Conservation (phyloP, 2,329 filamentous ascomycete species). For the Fusarium annulatum region DNA sequence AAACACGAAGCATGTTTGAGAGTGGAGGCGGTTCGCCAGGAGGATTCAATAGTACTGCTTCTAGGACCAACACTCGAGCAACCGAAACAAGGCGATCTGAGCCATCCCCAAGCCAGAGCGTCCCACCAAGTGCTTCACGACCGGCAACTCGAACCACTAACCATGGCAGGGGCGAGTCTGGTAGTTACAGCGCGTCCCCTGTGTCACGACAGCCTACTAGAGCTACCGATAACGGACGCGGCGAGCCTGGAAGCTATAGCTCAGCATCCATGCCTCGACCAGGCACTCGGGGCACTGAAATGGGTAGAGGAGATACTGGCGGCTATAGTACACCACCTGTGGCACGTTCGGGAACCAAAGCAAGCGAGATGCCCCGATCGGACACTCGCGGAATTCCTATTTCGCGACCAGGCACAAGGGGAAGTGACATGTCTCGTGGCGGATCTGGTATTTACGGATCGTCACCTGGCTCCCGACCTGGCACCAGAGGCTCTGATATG, state of each 20-base stretch:
- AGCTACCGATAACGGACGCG: slow-evolving; percentile 23
- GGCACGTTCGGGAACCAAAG: slow-evolving; percentile 38
- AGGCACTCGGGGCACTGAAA: slow-evolving; percentile 40
- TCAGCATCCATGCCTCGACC: slow-evolving; percentile 40
- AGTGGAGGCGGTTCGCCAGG: slow-evolving; percentile 49
- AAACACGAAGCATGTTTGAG: slow-evolving; percentile 83
- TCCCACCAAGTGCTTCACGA: slow-evolving; percentile 28
- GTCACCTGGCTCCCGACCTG: slow-evolving; percentile 63
- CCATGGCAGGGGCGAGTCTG: slow-evolving; percentile 36
- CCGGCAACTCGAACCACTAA: slow-evolving; percentile 25
- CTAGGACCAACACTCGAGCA: slow-evolving; percentile 34
- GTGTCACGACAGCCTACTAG: slow-evolving; percentile 53
- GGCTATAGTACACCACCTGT: slow-evolving; percentile 39
- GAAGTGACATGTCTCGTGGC: slow-evolving; percentile 47
- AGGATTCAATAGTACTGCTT: slow-evolving; percentile 45
- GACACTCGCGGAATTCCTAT: slow-evolving; percentile 49
- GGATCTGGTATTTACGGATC: slow-evolving; percentile 46
- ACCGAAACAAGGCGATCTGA: slow-evolving; percentile 35
- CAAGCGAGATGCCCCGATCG: slow-evolving; percentile 37
- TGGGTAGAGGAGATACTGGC: slow-evolving; percentile 44
- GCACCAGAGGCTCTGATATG: slow-evolving; percentile 68
- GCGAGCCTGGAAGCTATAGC: slow-evolving; percentile 46
- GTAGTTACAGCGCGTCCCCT: slow-evolving; percentile 46
- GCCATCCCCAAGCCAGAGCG: slow-evolving; percentile 24
- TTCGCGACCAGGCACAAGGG: slow-evolving; percentile 55